Base-by-base conservation (phyloP, 2,329 filamentous ascomycete species). In the Talaromyces sp. region DNA sequence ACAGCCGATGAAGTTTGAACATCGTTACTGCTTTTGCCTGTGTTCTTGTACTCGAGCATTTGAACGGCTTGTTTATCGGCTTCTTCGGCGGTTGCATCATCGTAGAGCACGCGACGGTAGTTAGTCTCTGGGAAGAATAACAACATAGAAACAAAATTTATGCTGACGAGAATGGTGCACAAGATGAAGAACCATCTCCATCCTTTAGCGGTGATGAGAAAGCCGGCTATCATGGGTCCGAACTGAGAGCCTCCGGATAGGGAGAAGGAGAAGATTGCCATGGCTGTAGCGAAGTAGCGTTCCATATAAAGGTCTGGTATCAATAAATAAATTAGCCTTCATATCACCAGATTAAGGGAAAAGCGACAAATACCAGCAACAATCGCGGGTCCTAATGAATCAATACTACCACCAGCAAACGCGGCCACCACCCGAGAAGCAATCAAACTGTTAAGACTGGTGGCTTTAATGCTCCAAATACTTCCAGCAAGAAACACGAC, bases 151-250 rank as follows among this genome's bases (percentile, higher is more conserved):
- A 74, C 62, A 3, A 77, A 61, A 63, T 78, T 77, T 22, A 70
- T 67, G 1, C 68, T 72, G 15, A 67, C 71, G 13, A 78, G 64
- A 43, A 78, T 78, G 3, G 72, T 65, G 54, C 72, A 74, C 22
- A 78, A 69, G 35, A 74, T 75, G 66, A 77, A 78, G 62, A 75
- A 76, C 75, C 75, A 79, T 13, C 76, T 68, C 76, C 76, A 78
- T n/a, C 77, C 77, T 35, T 68, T 69, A 11, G 71, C 69, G 27
- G 70, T 52, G 13, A 77, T 74, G 2, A 78, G 68, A 50, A 71
- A 78, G 2, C 76, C 75, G 2, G 73, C 73, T 47, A 77, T 75
- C 17, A 77, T 67, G 3, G 76, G 76, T 1, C 75, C 75, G 31
- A 77, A 67, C 63, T 77, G 74, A 1, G 75, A 74, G 1, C 75